Base-by-base conservation (phyloP, 2,329 filamentous ascomycete species). In the Cladophialophora chaetospira region DNA sequence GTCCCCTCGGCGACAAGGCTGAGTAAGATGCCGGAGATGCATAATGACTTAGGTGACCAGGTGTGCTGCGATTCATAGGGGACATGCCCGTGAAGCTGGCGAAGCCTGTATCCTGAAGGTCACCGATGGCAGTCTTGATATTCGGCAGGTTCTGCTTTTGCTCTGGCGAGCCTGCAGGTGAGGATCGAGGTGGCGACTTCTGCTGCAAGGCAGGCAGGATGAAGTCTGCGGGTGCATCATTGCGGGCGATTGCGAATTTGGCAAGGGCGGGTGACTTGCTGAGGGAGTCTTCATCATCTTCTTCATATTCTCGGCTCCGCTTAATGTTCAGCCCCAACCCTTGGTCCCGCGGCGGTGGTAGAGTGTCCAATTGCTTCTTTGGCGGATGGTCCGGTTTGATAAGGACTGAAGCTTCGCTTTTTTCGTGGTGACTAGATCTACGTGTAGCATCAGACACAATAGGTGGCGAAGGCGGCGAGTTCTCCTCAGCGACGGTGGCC, bases 151-250 rank as follows among this genome's bases (percentile, higher is more conserved):
- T 72, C 62, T 71, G 71, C 33, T 61, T 68, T 38, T 61, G 67
- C 3, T 74, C 71, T 1, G 72, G 69, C 2, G 73, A 71, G 43
- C 65, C 68, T 25, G 64, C 65, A 8, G 68, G 64, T 15, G 66
- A 66, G 4, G 70, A 70, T 3, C 66, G 69, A 23, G 70, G 67
- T n/a, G 69, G 68, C 9, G 73, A 71, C 26, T 51, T 65, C 33
- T 74, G 70, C 38, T 74, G 70, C 40, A 77, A 66, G 8, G 71
- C 71, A 17, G 75, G 72, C 4, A 77, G 67, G 6, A 70, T 68
- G 48, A 73, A 65, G 25, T 67, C 65, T 15, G 64, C 58, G 43
- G 70, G 62, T 11, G 62, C 62, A 31, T 68, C 66, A 10, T 68
- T 67, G n/a, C 68, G 67, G 9, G 66, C 64, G 42, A 74, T 72